These are phyloP conservation scores for Castanea crenata DNA, from an alignment of 306 rosid species.

Conservation along the genomic window DNA sequence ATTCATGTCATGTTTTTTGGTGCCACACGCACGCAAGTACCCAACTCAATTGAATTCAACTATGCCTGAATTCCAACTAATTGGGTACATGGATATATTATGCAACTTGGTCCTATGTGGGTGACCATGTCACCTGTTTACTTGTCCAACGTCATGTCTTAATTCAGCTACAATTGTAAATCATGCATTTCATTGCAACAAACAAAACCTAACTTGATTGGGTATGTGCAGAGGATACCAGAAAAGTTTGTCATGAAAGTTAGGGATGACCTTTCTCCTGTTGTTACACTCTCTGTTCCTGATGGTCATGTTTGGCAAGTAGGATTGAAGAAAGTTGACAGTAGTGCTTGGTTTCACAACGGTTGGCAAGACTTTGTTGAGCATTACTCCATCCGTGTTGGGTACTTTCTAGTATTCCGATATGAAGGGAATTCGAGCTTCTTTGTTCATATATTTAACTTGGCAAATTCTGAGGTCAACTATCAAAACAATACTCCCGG, in stretches of 20 bases:
- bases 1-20: background rate
- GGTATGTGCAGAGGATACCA: slow-evolving; percentile 74
- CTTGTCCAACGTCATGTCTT: background rate
- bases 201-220: slow-evolving; percentile 28
- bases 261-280: slow-evolving; percentile 61
- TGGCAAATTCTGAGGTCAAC: slow-evolving; percentile 73
- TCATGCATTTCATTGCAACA: slow-evolving; percentile 2
- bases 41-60: background rate
- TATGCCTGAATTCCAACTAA: background rate
- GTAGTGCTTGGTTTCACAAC: slow-evolving; percentile 63
- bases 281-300: slow-evolving; percentile 66
- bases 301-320: slow-evolving; percentile 79
- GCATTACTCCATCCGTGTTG: slow-evolving; percentile 59
- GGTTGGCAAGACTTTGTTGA: slow-evolving; percentile 88
- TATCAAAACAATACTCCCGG: slow-evolving; percentile 48
- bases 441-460: slow-evolving; percentile 62
- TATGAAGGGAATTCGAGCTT: slow-evolving; percentile 76
- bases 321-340: slow-evolving; percentile 64
- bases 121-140: background rate
- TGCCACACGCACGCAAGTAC: background rate
- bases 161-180: background rate
- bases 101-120: background rate
- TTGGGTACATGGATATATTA: background rate
- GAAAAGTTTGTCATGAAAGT: slow-evolving; percentile 66
- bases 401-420: slow-evolving; percentile 77